Percentiles rank a stretch among this genome's conserved stretches.
These are phyloP conservation scores for Keithomyces neogunnii DNA, from an alignment of 2,329 filamentous ascomycete genomes.

Conservation along the genomic window DNA sequence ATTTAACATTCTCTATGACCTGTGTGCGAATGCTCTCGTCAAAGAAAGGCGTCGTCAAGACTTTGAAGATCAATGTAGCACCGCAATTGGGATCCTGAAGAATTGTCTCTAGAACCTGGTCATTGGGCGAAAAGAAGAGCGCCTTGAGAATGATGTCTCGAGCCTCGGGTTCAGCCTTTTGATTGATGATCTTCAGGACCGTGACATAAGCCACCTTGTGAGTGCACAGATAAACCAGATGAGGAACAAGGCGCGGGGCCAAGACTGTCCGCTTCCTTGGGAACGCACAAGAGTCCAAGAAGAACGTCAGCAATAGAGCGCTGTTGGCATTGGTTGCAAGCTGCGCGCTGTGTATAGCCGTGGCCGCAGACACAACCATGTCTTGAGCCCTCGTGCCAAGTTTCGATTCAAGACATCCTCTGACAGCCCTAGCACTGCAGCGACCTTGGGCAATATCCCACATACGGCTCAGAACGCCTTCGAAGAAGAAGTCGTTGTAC, in stretches of 20 bases:
- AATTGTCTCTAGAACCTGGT: constrained; percentile 82
- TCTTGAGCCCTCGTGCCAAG: constrained; percentile 93
- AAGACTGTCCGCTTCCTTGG: constrained; percentile 84
- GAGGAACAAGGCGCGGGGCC: constrained; percentile 83
- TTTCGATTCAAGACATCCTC: constrained; percentile 92
- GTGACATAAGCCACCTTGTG: constrained; percentile 98
- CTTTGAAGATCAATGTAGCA: constrained; percentile 96
- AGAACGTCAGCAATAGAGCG: constrained; percentile 90
- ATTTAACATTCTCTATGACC: constrained; percentile 86
- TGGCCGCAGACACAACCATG: constrained; percentile 84
- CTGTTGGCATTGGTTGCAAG: constrained; percentile 95
- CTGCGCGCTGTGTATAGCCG: constrained; percentile 94
- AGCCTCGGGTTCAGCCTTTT: constrained; percentile 88
- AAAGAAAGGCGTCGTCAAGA: constrained; percentile 93
- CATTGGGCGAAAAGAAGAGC: constrained; percentile 83
- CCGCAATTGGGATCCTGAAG: constrained; percentile 86
- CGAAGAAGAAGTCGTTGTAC: constrained; percentile 95
- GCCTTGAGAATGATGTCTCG: constrained; percentile 84
- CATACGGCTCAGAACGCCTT: constrained; percentile 88
- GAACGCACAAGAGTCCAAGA: constrained; percentile 96
- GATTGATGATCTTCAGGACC: constrained; percentile 96
- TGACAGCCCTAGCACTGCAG: constrained; percentile 92
- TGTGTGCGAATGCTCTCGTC: constrained; percentile 83
- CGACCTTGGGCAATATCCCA: constrained; percentile 91
- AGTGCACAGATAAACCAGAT: constrained; percentile 90